These are phyloP conservation scores for Monosporascus ibericus DNA, from an alignment of 2,329 filamentous ascomycete species.

Conservation along the genomic window DNA sequence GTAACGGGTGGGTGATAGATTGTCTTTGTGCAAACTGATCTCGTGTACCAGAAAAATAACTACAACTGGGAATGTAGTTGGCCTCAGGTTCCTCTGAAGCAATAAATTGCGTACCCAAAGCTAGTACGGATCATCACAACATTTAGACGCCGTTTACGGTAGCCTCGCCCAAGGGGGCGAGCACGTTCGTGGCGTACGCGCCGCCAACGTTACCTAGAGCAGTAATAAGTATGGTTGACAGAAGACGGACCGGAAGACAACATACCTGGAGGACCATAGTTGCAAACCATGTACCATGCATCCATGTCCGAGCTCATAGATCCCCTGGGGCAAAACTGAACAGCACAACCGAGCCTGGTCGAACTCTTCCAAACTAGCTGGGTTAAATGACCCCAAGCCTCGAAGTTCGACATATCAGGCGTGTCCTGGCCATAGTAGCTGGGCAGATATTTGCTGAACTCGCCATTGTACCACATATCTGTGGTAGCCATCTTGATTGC, in stretches of 20 bases:
- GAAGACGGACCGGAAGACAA: constrained; percentile 3
- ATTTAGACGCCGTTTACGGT: constrained; percentile 14
- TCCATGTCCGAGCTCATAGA: constrained; percentile 42
- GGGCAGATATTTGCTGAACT: constrained; percentile 52
- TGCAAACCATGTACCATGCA: constrained; percentile 79
- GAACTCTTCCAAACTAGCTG: constrained; percentile 67
- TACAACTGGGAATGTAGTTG: constrained; percentile 10
- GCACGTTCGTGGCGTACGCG: constrained; percentile 44
- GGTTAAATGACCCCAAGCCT: constrained; percentile 67
- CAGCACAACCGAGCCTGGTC: constrained; percentile 57
- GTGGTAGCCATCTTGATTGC: constrained; percentile 65
- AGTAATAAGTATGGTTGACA: background rate
- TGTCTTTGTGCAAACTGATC: constrained; percentile 3
- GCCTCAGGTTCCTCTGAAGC: constrained; percentile 3
- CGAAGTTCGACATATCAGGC: constrained; percentile 58
- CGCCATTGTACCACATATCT: constrained; percentile 84
- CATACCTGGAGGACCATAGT: constrained; percentile 72
- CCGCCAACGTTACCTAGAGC: constrained; percentile 46
- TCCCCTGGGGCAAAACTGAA: constrained; percentile 45
- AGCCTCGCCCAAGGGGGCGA: constrained; percentile 31
- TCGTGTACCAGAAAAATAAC: constrained; percentile 14
- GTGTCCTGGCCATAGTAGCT: constrained; percentile 52
- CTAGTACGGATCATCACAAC: constrained; percentile 1
- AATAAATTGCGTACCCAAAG: constrained; percentile 2
- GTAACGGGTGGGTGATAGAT: constrained; percentile 5